A percentile compares a stretch with the other conserved stretches of the same genome.
phyloP scores from a whole-genome alignment of 345 rosid genomes.

The Mercurialis annua region DNA sequence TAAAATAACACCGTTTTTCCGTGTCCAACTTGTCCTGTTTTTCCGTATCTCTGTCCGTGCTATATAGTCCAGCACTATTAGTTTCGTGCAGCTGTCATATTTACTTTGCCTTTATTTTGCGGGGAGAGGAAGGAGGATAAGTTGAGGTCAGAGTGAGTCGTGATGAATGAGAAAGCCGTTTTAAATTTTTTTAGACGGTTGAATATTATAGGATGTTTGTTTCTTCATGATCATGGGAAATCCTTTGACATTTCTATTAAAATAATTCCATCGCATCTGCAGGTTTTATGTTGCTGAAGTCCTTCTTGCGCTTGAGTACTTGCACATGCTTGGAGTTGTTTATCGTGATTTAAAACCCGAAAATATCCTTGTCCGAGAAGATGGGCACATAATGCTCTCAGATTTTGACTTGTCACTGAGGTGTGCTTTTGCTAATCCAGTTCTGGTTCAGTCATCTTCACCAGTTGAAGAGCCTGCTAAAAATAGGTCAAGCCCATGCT shows the following conservation, averaged over 20 bases:
- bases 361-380: conserved; percentile 71
- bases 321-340: conserved; percentile 85
- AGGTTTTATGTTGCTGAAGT: conserved; percentile 81
- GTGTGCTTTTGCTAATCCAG: conserved; percentile 51
- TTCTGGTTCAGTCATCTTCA: conserved; percentile 43
- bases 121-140: neutral
- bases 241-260: conserved; percentile 9
- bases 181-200: neutral
- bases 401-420: conserved; percentile 77
- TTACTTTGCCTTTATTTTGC: neutral
- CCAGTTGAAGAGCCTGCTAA: conserved; percentile 38
- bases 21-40: too few species aligned
- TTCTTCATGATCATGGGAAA: neutral
- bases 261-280: conserved; percentile 19
- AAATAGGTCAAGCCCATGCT: conserved; percentile 63
- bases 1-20: too few species aligned
- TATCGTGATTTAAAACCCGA: conserved; percentile 82
- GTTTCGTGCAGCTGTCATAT: neutral
- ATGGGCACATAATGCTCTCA: conserved; percentile 85
- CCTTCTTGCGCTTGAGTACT: conserved; percentile 70
- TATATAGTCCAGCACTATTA: too few species aligned
- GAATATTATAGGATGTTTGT: neutral
- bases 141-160: neutral
- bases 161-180: neutral
- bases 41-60: too few species aligned